Percentiles rank a stretch among this genome's conserved stretches.
phyloP scores from a whole-genome alignment of 2,329 filamentous ascomycete species.

The Aspergillus glaucus region DNA sequence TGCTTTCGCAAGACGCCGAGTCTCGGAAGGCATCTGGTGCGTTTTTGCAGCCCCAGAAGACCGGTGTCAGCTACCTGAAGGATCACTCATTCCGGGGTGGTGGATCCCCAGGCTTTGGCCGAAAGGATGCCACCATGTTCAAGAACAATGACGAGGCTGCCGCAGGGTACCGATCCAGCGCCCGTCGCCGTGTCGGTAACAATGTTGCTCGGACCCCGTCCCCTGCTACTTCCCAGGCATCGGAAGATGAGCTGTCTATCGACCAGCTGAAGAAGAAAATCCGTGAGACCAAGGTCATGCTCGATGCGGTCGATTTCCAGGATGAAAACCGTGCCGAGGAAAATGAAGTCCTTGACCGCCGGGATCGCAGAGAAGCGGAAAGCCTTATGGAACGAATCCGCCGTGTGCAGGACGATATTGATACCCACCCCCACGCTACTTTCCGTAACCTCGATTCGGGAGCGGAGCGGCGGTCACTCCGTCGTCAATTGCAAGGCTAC shows the following conservation, averaged over 20 bases:
- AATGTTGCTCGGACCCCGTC: slow-evolving; percentile 66
- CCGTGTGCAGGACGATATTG: slow-evolving; percentile 89
- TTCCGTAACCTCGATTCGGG: slow-evolving; percentile 70
- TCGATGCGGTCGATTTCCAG: slow-evolving; percentile 94
- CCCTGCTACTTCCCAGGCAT: slow-evolving; percentile 62
- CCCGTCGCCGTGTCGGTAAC: slow-evolving; percentile 72
- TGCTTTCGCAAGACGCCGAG: slow-evolving; percentile 85
- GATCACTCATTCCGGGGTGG: slow-evolving; percentile 79
- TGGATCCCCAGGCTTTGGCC: slow-evolving; percentile 52
- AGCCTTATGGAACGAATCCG: slow-evolving; percentile 90
- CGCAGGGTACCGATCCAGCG: slow-evolving; percentile 87
- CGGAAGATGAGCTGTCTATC: slow-evolving; percentile 71
- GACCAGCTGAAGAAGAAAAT: slow-evolving; percentile 92
- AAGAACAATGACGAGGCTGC: slow-evolving; percentile 86
- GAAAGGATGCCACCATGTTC: slow-evolving; percentile 94
- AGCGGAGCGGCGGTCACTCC: slow-evolving; percentile 77
- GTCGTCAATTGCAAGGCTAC: slow-evolving; percentile 80
- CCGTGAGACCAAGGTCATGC: slow-evolving; percentile 83
- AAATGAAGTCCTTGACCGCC: slow-evolving; percentile 82
- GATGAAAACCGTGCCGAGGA: slow-evolving; percentile 87
- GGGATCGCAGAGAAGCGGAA: slow-evolving; percentile 86
- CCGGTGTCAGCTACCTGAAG: slow-evolving; percentile 97
- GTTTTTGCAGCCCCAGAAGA: slow-evolving; percentile 86
- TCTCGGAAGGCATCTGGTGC: slow-evolving; percentile 82
- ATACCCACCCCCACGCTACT: slow-evolving; percentile 74